Percentiles rank a stretch among this genome's conserved stretches.
Conservation (phyloP, 176 grass and related monocot species). For the Avena sativa region DNA sequence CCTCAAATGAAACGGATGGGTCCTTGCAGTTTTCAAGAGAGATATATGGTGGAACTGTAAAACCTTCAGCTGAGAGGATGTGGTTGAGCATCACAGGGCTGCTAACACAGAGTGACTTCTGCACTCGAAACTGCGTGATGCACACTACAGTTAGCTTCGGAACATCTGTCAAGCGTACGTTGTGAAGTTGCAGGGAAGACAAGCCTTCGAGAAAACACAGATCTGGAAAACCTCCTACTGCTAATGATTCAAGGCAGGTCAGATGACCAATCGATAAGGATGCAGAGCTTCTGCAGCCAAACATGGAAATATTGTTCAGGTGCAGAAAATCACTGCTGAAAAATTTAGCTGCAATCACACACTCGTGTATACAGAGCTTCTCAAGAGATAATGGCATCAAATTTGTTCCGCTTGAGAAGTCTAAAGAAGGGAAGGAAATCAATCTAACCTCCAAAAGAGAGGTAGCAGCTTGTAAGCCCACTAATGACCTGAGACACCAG, state of each 20-base stretch:
- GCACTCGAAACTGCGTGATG: not conserved
- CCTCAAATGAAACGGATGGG: not conserved
- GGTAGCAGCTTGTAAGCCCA: not conserved
- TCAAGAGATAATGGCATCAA: not conserved
- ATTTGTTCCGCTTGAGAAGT: not conserved
- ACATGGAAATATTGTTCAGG: accelerated
- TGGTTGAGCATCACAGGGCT: not conserved
- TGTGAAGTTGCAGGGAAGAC: not conserved
- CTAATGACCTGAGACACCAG: conserved; percentile 35
- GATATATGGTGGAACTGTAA: not conserved
- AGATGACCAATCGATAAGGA: not conserved
- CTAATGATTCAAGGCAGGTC: not conserved
- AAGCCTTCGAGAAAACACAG: not conserved
- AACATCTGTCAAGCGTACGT: accelerated
- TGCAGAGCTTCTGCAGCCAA: not conserved
- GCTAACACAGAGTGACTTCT: accelerated
- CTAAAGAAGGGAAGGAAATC: no score
- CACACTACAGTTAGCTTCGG: not conserved
- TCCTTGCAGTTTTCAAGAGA: not conserved
- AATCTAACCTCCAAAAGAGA: not conserved
- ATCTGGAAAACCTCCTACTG: not conserved
- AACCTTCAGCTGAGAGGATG: conserved; percentile 5
- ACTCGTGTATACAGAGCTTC: accelerated
- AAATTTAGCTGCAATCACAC: not conserved
- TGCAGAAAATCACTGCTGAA: not conserved